Percentiles rank a stretch among this genome's conserved stretches.
Conservation (phyloP, 129 eudicot genomes). For the Dittrichia graveolens region DNA sequence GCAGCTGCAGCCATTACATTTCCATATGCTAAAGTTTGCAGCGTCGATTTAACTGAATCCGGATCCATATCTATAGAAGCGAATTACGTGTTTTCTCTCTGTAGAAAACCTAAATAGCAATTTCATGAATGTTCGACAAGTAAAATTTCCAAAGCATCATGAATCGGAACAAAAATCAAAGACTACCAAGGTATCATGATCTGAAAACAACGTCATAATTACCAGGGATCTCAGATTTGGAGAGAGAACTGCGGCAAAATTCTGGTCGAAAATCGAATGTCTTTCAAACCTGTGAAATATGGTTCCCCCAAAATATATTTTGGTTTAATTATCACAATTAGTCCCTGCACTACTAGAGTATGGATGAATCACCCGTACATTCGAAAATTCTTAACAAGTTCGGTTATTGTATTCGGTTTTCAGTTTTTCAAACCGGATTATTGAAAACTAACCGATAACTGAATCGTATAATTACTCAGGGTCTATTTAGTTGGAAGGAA, state of each 20-base stretch:
- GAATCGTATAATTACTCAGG: too few relatives aligned
- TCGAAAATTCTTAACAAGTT: neutral
- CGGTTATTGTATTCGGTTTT: neutral
- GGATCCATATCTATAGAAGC: conserved; percentile 61
- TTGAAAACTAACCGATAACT: too few relatives aligned
- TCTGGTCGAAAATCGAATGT: conserved; percentile 3
- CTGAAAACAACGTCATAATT: neutral
- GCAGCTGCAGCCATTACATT: conserved; percentile 95
- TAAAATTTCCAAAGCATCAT: neutral
- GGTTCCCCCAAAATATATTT: neutral
- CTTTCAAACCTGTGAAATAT: neutral
- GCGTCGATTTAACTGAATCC: conserved; percentile 85
- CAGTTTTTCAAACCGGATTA: neutral
- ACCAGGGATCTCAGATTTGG: conserved; percentile 34
- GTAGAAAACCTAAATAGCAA: conserved; percentile 16
- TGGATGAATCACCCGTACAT: neutral
- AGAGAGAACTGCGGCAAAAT: neutral
- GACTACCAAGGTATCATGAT: neutral
- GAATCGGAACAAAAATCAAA: conserved; percentile 12
- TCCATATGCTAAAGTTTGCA: conserved; percentile 52
- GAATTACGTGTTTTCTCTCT: conserved; percentile 11
- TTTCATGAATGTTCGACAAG: neutral
- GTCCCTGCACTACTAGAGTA: conserved; percentile 28
- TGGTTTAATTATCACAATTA: neutral
- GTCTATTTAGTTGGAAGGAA: too few relatives aligned